Base-by-base conservation (phyloP, 2,329 filamentous ascomycete genomes). In the Talaromyces sp. region DNA sequence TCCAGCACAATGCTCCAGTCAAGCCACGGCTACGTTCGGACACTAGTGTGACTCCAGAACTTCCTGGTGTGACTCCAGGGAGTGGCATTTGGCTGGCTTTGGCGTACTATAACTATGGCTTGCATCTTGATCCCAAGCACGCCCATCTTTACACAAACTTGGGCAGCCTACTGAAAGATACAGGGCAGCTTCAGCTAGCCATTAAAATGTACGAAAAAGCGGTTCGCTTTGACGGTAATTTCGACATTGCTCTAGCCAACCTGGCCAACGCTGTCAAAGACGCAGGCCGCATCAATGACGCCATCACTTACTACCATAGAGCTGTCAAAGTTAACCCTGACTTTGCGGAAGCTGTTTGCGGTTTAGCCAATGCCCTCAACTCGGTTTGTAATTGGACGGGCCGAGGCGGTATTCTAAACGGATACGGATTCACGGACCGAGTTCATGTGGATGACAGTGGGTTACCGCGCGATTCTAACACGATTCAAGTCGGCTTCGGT, bases 151-250 rank as follows among this genome's bases (percentile, higher is more conserved):
- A 97, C 74, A 99, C 95, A 1, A 99, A 99, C 66, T 82, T 99
- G 2, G 95, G 95, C 9, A 98, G 95, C 71, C 78, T 99, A 31
- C 82, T 99, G 50, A 99, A 99, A 70, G 95, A 99, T 68, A 95
- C 98, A 66, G 95, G 95, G 0, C 93, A 98, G 67, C 82, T 99
- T 14, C 88, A 92, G 66, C 84, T 91, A 54, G 95, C 95, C 0
- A 97, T 99, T 67, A 87, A 89, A 65, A 98, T 99, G 93, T 99
- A 99, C 71, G 92, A 98, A 75, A 88, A 91, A 66, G 95, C 95
- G 11, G 95, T 99, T 14, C 83, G 85, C 3, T 98, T 93, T 71
- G 95, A 99, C 73, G 86, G 87, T n/a, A 90, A 87, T 26, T 99
- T 99, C 69, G 95, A 99, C 70, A 99, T 99, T 69, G 95, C 95